A percentile compares a stretch with the other conserved stretches of the same genome.
These are phyloP conservation scores for Botrytis porri DNA, from an alignment of 2,329 filamentous ascomycete species.

Conservation along the genomic window DNA sequence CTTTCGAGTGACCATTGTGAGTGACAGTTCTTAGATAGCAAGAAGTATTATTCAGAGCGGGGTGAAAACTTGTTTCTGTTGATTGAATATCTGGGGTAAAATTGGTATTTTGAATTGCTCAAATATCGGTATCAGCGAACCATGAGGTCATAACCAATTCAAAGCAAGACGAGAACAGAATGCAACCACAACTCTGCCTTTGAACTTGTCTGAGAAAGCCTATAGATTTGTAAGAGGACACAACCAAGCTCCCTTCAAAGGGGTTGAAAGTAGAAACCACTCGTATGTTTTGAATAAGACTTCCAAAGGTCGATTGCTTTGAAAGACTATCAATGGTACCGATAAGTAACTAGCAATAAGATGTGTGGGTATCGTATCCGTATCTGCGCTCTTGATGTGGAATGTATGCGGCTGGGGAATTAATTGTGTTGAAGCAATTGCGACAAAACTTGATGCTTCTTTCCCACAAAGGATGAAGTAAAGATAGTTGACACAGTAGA, in stretches of 20 bases:
- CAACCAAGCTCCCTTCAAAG: neutral
- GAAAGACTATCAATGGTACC: conserved; percentile 3
- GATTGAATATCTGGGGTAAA: neutral
- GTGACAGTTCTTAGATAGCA: neutral
- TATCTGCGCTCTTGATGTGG: neutral
- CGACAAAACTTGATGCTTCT: neutral
- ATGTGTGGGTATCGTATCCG: neutral
- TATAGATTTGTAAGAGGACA: neutral
- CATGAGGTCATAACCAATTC: conserved; percentile 16
- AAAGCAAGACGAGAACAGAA: neutral
- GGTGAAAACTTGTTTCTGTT: neutral
- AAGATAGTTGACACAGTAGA: neutral
- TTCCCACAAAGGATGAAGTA: neutral
- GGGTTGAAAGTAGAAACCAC: neutral
- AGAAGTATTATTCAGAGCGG: neutral
- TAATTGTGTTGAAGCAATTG: neutral
- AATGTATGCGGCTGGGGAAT: conserved; percentile 6
- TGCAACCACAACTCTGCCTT: neutral
- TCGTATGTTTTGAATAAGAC: neutral
- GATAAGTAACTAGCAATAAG: conserved; percentile 10
- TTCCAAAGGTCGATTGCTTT: neutral
- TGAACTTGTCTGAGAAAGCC: neutral
- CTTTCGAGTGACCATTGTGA: conserved; percentile 35
- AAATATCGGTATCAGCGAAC: conserved; percentile 2
- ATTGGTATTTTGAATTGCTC: neutral